Base-by-base conservation (phyloP, 1,284 basidiomycete species). In the Tylopilus sp. region DNA sequence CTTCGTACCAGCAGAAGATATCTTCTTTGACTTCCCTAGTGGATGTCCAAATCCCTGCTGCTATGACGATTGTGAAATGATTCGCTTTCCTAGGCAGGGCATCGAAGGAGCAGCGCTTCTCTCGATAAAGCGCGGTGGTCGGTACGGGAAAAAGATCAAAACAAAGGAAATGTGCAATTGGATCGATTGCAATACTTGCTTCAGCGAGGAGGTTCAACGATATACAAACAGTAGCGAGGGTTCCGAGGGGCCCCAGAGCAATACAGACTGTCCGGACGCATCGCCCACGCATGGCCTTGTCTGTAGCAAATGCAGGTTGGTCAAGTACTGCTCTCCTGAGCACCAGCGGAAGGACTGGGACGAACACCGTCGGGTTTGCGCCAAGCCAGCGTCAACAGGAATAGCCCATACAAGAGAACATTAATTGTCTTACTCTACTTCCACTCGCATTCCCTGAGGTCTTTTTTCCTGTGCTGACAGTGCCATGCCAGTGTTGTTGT, bases 51-150 rank as follows among this genome's bases (percentile, higher is more conserved):
- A 86, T 53, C 84, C 82, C 2, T 82, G 80, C 56, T 87, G 84
- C 63, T 83, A 78, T 29, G 85, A 87, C 55, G 84, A 87, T 60
- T 87, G 85, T 61, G 85, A 87, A 67, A 84, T 87, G 77, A 81
- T 87, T 56, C 79, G 85, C 41, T 87, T 87, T 57, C 84, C 84
- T 6, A 71, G 84, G 48, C 71, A 74, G 47, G 85, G 84, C 1
- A 59, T 76, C 16, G 79, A 81, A 48, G 73, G 69, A 6, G 85
- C 85, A 6, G 74, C 74, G 2, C 71, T 87, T 35, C 71, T 87
- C 23, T 73, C 80, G 30, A 72, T 84, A 56, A 82, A 78, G 60
- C 74, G 76, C 13, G 78, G 73, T 44, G 74, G 68, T 42, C 70
- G 69, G 39, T 72, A 71, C 44, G 75, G 76, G 28, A 74, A 71